Evolutionary conservation across 768 basidiomycete species (phyloP), one percentile per base, ranked within the genome.

Genomic region (Macrolepiota fuliginosa): DNA sequence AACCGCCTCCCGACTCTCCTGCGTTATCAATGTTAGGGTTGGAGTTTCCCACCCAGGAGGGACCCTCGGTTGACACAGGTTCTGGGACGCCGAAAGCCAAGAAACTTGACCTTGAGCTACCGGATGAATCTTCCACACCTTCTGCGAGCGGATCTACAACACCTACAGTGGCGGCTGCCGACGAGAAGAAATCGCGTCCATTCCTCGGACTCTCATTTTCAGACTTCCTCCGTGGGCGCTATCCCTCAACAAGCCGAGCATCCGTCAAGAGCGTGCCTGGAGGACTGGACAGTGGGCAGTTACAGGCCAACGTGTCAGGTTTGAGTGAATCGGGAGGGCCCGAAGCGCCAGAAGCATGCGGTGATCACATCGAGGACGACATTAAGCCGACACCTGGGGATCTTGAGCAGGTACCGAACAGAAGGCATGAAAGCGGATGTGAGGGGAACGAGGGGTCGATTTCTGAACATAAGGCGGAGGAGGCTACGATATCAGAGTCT

Each of bases 121-220:
- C 76, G 17, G 64, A 64, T 27, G 81, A 78, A 45, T 64, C 65
- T 35, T 67, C 67, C 15, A 80, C 81, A 0, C 81, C 83, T 25
- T 76, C 83, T 19, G 73, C 74, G 1, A 86, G 87, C 69, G 85
- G 88, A 2, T 69, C 80, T 15, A 82, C 79, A 1, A 89, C 88
- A 11, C 88, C 88, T 2, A 87, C 79, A 12, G 72, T 73, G 47
- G 65, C 74, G 40, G 67, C 72, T 13, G 68, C 64, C n/a, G 78
- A 79, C 25, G 74, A 77, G 42, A 69, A 70, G 70, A 80, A 73
- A 66, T 68, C 71, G 37, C 77, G 77, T 51, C 74, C 78, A 37
- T 85, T 86, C 75, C 81, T 87, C 66, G 84, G 79, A 64, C 80
- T 89, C 52, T 84, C 88, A 4, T 79, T 90, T 40, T 78, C 88